These are phyloP conservation scores for Desmodesmus armatus DNA, from an alignment of 139 green algal genomes.

Conservation along the genomic window DNA sequence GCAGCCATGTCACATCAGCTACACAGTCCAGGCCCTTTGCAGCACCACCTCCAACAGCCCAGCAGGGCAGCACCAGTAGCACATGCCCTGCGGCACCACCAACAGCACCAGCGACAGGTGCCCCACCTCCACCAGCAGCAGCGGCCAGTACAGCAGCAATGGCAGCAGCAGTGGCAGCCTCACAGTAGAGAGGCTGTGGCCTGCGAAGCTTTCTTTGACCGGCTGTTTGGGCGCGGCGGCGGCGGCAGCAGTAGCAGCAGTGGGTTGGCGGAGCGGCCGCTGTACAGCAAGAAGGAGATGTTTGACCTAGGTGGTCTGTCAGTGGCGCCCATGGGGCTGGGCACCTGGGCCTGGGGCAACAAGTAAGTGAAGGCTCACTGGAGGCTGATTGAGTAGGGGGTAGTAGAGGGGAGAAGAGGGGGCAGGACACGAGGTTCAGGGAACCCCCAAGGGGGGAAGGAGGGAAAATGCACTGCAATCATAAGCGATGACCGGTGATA, in stretches of 20 bases:
- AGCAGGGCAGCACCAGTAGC: not conserved
- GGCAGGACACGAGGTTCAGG: too few relatives aligned
- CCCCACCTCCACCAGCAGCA: not conserved
- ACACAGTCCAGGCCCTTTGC: not conserved
- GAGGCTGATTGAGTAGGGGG: too few relatives aligned
- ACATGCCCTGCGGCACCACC: not conserved
- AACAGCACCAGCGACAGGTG: not conserved
- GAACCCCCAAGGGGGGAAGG: too few relatives aligned
- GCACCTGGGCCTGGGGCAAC: conserved; percentile 85
- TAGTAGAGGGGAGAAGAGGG: too few relatives aligned
- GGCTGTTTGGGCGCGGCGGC: not conserved
- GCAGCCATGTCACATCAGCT: not conserved
- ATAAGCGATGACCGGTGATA: too few relatives aligned
- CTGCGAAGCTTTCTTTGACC: not conserved
- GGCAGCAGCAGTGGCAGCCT: too few relatives aligned
- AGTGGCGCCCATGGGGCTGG: conserved; percentile 79
- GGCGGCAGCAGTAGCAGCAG: conserved; percentile 5
- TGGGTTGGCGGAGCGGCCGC: conserved; percentile 6
- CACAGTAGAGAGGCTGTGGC: too few relatives aligned
- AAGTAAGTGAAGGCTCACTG: too few relatives aligned
- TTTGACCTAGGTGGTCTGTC: conserved; percentile 21
- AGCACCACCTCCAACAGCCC: not conserved
- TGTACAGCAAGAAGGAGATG: conserved; percentile 29
- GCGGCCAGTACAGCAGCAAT: not conserved
- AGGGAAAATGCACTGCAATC: too few relatives aligned